Evolutionary conservation across 1,139 yeast species (phyloP).

Genomic region (Keqinozyma sinolaborantium): DNA sequence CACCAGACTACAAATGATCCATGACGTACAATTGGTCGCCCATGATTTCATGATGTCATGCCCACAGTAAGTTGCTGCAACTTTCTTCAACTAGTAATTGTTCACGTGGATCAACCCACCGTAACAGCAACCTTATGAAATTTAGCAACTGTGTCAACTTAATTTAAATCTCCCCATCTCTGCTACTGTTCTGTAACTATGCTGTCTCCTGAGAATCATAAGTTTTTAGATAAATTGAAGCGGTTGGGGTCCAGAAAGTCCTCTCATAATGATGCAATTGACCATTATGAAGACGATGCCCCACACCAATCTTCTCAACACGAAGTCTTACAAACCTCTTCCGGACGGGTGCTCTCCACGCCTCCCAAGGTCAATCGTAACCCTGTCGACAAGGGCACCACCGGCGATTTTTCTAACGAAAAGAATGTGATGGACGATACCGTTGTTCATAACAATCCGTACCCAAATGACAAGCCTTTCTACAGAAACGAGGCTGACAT

Average conservation of each 20-base stretch:
- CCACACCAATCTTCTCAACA: neutral
- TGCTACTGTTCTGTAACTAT: neutral
- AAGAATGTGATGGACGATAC: slow-evolving; percentile 27
- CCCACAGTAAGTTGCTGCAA: no score
- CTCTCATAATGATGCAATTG: neutral
- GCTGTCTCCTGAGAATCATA: neutral
- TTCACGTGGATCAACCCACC: slow-evolving; percentile 1
- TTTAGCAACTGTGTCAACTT: neutral
- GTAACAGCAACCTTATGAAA: neutral
- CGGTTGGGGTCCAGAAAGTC: neutral
- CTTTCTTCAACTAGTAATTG: no score
- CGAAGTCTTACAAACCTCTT: neutral
- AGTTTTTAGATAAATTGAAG: neutral
- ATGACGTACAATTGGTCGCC: no score
- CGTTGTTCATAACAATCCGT: slow-evolving; percentile 11
- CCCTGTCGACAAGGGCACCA: slow-evolving; percentile 24
- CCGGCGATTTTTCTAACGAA: slow-evolving; percentile 33
- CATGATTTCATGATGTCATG: no score
- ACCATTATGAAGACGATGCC: neutral
- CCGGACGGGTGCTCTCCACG: slow-evolving; percentile 27
- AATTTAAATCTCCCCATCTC: neutral
- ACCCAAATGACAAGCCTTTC: slow-evolving; percentile 18
- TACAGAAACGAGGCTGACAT: slow-evolving; percentile 28
- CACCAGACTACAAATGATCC: slow-evolving; percentile 55
- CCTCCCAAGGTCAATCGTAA: slow-evolving; percentile 28